phyloP scores from a whole-genome alignment of 345 rosid species.

The Reutealis trisperma region DNA sequence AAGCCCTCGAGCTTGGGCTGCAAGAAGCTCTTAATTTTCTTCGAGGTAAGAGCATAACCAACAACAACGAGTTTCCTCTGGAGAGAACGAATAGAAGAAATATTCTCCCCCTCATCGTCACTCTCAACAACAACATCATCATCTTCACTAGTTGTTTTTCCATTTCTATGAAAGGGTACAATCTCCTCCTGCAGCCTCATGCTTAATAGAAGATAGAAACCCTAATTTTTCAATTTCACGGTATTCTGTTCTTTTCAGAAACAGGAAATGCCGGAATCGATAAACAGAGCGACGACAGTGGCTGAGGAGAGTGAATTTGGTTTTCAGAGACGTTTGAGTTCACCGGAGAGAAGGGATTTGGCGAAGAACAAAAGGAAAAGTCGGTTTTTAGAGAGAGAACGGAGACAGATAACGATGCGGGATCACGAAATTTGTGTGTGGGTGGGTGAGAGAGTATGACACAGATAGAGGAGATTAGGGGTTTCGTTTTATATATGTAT shows the following conservation, averaged over 20 bases:
- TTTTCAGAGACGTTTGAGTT: no score
- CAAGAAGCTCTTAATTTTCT: conserved; percentile 75
- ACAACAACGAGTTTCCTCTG: conserved; percentile 49
- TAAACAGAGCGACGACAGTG: background rate
- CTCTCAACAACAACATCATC: conserved; percentile 7
- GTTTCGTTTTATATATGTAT: background rate
- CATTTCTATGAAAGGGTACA: conserved; percentile 19
- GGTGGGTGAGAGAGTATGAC: background rate
- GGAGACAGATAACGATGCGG: background rate
- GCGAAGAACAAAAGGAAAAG: background rate
- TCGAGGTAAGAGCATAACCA: conserved; percentile 83
- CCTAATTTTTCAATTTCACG: background rate
- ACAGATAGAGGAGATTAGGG: no score
- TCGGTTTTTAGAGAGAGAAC: background rate
- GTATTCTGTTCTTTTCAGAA: background rate
- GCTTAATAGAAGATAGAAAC: background rate
- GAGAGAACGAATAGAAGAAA: conserved; percentile 14
- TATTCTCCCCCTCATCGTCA: conserved; percentile 10
- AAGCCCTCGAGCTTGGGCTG: conserved; percentile 72
- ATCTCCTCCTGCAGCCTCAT: conserved; percentile 50
- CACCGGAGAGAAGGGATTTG: background rate
- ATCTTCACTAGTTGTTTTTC: conserved; percentile 5
- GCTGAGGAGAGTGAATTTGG: background rate
- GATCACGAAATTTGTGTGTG: conserved; percentile 1
- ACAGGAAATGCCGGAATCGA: background rate